Evolutionary conservation across 106 monocot species (phyloP).

Genomic region (Dioscorea zingiberensis): DNA sequence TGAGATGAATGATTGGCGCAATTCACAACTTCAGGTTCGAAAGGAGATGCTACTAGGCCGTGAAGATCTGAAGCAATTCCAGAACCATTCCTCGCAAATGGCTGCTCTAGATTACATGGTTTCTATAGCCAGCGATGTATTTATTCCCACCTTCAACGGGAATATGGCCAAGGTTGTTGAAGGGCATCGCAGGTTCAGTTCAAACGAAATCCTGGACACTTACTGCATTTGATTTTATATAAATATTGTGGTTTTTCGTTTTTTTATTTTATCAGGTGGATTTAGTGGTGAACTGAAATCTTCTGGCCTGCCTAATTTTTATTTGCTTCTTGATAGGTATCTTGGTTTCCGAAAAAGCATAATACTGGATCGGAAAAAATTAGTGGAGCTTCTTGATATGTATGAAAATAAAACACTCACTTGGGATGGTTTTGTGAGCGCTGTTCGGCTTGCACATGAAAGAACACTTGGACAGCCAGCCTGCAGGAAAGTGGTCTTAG

Average conservation of each 20-base stretch:
- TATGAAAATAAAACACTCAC: constrained; percentile 45
- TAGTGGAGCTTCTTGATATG: constrained; percentile 54
- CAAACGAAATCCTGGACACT: background rate
- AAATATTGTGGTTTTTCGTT: too few species aligned
- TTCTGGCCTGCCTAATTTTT: too few species aligned
- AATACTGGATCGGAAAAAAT: constrained; percentile 42
- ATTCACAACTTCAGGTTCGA: constrained; percentile 30
- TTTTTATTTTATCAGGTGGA: too few species aligned
- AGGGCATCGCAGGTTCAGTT: constrained; percentile 62
- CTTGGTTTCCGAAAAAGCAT: constrained; percentile 59
- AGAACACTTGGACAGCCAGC: constrained; percentile 34
- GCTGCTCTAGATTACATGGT: constrained; percentile 81
- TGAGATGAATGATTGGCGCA: background rate
- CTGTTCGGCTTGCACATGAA: constrained; percentile 27
- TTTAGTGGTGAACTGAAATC: too few species aligned
- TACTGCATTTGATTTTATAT: too few species aligned
- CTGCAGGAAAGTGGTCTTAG: constrained; percentile 25
- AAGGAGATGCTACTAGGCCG: constrained; percentile 64
- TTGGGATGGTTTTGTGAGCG: constrained; percentile 43
- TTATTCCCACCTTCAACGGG: constrained; percentile 73
- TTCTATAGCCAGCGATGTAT: constrained; percentile 57
- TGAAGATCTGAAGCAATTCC: constrained; percentile 53
- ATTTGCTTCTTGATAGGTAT: constrained; percentile 31
- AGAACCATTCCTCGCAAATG: constrained; percentile 78
- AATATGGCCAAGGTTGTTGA: constrained; percentile 91